Evolutionary conservation across 169 alveolate genomes (phyloP), one percentile per base, ranked within the genome.

Genomic region (Plasmodium chabaudi): DNA sequence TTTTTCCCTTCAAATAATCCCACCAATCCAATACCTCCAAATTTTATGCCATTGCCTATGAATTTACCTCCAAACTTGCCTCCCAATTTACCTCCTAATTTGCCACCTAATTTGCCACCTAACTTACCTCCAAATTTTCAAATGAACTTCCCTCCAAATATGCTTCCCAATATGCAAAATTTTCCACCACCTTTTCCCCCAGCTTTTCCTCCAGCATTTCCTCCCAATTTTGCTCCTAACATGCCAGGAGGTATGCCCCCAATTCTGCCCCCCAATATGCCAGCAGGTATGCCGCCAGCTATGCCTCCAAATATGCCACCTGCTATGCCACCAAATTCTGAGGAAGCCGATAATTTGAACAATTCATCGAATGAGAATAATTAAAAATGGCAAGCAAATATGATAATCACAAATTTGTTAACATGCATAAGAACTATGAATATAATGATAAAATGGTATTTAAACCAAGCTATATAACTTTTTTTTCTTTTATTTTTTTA

Each of bases 251-350:
- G 63, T 15, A 49, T 60, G 51, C 77, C 79, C 67, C 84, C 70
- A 34, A 72, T 53, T 53, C 12, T 73, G 9, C 87, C 88, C 0
- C 88, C 87, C 0, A 46, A 64, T 44, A 39, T 74, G 53, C 88
- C 74, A 0, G 89, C 84, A 21, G 56, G 49, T 82, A 64, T 71
- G 17, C 94, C 95, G 2, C 94, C 71, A 12, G 87, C 25, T 60
- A 65, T 92, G 87, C 95, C 94, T 13, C 89, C 87, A 10, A 93
- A 92, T 10, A 88, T 92, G 17, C 93, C 93, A 6, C 75, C 79
- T 9, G 64, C 19, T 34, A n/a, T 82, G 23, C 88, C 88, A n/a
- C 72, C 82, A 12, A 34, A 5, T n/a, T 51, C 44, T 9, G n/a
- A 59, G 49, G 9, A 71, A 27, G 42, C 56, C 59, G 87, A 57